Percentiles rank a stretch among this genome's conserved stretches.
These are phyloP conservation scores for Phyllosticta capitalensis DNA, from an alignment of 2,329 filamentous ascomycete species.

Conservation along the genomic window DNA sequence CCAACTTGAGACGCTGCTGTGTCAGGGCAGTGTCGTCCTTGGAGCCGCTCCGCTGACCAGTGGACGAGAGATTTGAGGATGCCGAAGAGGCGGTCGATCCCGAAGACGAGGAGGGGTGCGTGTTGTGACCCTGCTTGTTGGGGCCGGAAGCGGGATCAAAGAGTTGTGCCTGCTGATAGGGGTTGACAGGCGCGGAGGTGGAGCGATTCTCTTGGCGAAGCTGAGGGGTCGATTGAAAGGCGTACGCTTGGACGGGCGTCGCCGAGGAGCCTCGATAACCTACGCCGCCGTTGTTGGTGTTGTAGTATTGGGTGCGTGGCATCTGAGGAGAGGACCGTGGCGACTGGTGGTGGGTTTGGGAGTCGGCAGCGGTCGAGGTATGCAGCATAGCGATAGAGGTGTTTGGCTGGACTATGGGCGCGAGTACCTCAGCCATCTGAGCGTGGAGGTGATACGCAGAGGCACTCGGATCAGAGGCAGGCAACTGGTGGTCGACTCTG, in stretches of 20 bases:
- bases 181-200: constrained; percentile 41
- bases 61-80: constrained; percentile 40
- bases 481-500: constrained; percentile 8
- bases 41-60: constrained; percentile 18
- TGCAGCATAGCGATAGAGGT: constrained; percentile 43
- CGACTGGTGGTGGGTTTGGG: constrained; percentile 28
- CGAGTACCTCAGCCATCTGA: constrained; percentile 38
- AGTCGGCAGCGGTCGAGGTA: constrained; percentile 39
- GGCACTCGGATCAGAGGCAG: constrained; percentile 13
- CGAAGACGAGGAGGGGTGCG: constrained; percentile 32
- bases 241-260: constrained; percentile 41
- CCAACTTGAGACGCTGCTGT: constrained; percentile 21
- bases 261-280: constrained; percentile 34
- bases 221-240: constrained; percentile 43
- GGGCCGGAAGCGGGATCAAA: constrained; percentile 16
- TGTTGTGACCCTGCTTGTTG: constrained; percentile 25
- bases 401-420: constrained; percentile 37
- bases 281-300: constrained; percentile 28
- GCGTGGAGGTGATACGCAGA: constrained; percentile 10
- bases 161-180: constrained; percentile 28
- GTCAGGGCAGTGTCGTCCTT: constrained; percentile 42
- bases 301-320: constrained; percentile 35
- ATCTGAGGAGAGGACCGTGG: constrained; percentile 28
- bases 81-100: constrained; percentile 39
- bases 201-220: constrained; percentile 48